Evolutionary conservation across 768 basidiomycete species (phyloP).

Genomic region (Ramaria rubella): DNA sequence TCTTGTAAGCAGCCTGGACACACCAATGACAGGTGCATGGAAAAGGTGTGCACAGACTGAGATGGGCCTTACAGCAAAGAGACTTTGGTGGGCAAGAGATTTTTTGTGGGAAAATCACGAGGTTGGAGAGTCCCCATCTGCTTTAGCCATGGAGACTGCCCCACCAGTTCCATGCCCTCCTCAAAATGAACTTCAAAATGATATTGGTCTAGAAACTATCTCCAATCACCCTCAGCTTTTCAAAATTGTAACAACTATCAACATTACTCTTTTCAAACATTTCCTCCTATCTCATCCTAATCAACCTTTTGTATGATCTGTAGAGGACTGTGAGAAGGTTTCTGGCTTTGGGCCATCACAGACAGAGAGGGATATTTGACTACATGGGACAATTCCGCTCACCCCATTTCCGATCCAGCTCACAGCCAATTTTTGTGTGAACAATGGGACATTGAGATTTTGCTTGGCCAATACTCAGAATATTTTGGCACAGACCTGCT

Average conservation of each 20-base stretch:
- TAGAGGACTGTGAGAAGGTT: constrained; percentile 30
- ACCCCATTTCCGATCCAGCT: neutral
- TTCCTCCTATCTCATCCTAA: constrained; percentile 33
- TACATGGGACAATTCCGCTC: constrained; percentile 5
- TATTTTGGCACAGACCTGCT: constrained; percentile 22
- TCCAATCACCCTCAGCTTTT: constrained; percentile 26
- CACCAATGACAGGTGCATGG: neutral
- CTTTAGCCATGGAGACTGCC: neutral
- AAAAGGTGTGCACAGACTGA: neutral
- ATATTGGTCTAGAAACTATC: constrained; percentile 19
- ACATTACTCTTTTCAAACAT: constrained; percentile 25
- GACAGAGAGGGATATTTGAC: neutral
- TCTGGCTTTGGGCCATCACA: constrained; percentile 35
- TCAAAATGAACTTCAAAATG: constrained; percentile 15
- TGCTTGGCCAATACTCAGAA: constrained; percentile 17
- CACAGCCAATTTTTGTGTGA: constrained; percentile 20
- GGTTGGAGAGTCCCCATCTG: neutral
- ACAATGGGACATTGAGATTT: constrained; percentile 23
- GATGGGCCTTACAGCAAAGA: no score
- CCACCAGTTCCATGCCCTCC: neutral
- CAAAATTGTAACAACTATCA: constrained; percentile 31
- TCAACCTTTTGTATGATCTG: constrained; percentile 28
- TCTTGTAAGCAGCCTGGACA: neutral
- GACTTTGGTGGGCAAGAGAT: neutral
- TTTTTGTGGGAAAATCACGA: constrained; percentile 1